Base-by-base conservation (phyloP, 805 yeast genomes). In the Starmerella lactis-condensi region DNA sequence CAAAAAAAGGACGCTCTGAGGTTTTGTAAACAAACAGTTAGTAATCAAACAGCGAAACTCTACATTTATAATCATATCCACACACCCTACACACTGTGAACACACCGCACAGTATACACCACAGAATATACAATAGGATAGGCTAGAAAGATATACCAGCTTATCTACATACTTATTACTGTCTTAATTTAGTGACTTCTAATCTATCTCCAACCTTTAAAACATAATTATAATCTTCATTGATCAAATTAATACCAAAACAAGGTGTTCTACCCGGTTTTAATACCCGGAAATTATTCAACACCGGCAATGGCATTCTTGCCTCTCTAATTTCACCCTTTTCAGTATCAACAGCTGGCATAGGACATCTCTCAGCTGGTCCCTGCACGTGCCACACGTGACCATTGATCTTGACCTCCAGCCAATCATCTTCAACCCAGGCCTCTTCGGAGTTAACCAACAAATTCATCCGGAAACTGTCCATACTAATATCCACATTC, bases 391-490 rank as follows among this genome's bases (percentile, higher is more conserved):
- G 30, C 48, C 48, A 50, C 11, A 26, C 33, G 29, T 48, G 43
- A 12, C 29, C 39, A 11, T 41, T 44, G 15, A 51, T 37, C 14
- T 24, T 16, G 16, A 52, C 28, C 12, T 24, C 21, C n/a, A 39
- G 34, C 55, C 55, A 53, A 30, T 44, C 50, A 29, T 53, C 57
- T 26, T 51, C 57, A 17, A 41, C 47, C 45, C 45, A 53, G 10
- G 57, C 44, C 34, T 45, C 47, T n/a, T 38, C 45, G 4, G 51
- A 46, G 12, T 37, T 40, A 7, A 51, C 34, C 6, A 50, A 45
- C 18, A 53, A 22, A 32, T 53, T 53, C 25, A 54, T 52, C 9
- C 57, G 35, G 35, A 53, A 52, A 35, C 51, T 50, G 16, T 42
- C 33, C 10, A 38, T 31, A 8, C 26, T 20, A n/a, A 50, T 26